Base-by-base conservation (phyloP, 163 green algal species). In the Scenedesmus sp. region DNA sequence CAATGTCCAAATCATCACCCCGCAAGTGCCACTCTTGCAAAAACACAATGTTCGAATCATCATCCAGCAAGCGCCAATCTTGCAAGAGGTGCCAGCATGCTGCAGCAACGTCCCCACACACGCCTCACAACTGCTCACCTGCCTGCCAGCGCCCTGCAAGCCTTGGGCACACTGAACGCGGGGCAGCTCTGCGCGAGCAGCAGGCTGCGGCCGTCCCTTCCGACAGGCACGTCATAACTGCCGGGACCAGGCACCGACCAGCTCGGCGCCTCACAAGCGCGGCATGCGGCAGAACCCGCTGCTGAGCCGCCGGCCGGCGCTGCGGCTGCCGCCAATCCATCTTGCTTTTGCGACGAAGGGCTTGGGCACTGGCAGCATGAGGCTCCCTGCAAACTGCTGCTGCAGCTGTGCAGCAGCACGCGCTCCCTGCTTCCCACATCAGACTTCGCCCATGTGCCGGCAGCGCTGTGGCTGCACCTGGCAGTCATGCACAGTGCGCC, bases 381-480 rank as follows among this genome's bases (percentile, higher is more conserved):
- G 6, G 6, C 10, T 33, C 2, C 9, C 78, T 84, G 78, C 78
- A 37, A 37, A n/a, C 51, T 76, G 82, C 82, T 88, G 40, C 61
- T 35, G 65, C 70, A 89, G 56, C 13, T 83, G 85, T 81, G 85
- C 22, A 81, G 37, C 13, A 35, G 44, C 65, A 89, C 6, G 16
- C 46, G n/a, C 65, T 83, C 70, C 85, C 61, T 89, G 85, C 85
- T 89, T 37, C 85, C 70, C 42, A 81, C n/a, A 49, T 46, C 43
- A 37, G 43, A 43, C 49, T 65, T 83, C 2, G 18, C 37, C 68
- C 85, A 83, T 43, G 85, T 83, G 44, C 85, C 85, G 3, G 44
- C 10, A 13, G 61, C n/a, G n/a, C 85, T 89, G n/a, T 87, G 82
- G 20, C 40, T 70, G 49, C 59, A 49, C 43, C 56, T 46, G 2